Evolutionary conservation across 768 basidiomycete species (phyloP).

Genomic region (Leccinum subgranulosum): DNA sequence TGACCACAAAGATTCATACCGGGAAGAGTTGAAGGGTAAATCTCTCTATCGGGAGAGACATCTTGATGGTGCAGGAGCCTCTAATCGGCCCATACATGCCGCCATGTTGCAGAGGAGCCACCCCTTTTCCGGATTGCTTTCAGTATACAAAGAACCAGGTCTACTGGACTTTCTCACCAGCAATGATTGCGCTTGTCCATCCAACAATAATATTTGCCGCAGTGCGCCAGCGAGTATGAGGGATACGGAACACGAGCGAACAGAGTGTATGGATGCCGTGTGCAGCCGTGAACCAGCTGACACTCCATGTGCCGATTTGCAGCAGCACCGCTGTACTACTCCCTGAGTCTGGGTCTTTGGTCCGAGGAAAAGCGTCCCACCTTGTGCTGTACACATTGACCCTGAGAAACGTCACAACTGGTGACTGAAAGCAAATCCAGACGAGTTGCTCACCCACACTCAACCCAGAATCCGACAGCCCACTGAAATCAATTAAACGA

Average conservation of each 20-base stretch:
- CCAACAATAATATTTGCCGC: constrained; percentile 43
- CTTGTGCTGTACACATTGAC: constrained; percentile 55
- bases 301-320: constrained; percentile 56
- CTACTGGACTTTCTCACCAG: constrained; percentile 42
- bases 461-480: constrained; percentile 45
- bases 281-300: constrained; percentile 41
- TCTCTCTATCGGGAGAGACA: constrained; percentile 38
- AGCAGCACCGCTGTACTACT: constrained; percentile 45
- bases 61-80: constrained; percentile 51
- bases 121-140: constrained; percentile 28
- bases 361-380: constrained; percentile 32
- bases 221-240: constrained; percentile 50
- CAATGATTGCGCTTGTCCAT: constrained; percentile 47
- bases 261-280: constrained; percentile 69
- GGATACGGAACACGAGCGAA: constrained; percentile 56
- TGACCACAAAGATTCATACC: constrained; percentile 34
- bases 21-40: constrained; percentile 62
- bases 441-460: constrained; percentile 39
- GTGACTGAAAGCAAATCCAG: background rate
- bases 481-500: constrained; percentile 53
- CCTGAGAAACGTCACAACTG: constrained; percentile 32
- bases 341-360: background rate
- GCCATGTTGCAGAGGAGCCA: constrained; percentile 34
- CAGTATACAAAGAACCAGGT: background rate
- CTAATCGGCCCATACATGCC: constrained; percentile 51